Percentiles rank a stretch among this genome's conserved stretches.
Evolutionary conservation across 73 alveolate species (phyloP).

Genomic region (Breviolum minutum): DNA sequence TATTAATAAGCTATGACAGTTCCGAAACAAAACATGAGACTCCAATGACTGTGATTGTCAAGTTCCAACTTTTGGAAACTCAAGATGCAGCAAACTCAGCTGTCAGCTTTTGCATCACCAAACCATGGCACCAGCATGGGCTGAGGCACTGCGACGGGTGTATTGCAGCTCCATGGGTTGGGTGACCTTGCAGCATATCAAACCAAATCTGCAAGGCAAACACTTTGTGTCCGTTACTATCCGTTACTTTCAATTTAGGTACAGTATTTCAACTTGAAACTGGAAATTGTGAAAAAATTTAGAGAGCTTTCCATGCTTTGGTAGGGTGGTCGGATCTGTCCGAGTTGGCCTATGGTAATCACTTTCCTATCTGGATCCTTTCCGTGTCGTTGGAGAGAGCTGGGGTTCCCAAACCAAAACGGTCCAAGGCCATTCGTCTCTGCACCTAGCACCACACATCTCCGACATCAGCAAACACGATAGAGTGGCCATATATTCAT

Average conservation of each 20-base stretch:
- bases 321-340: too few species aligned
- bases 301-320: too few species aligned
- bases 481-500: too few species aligned
- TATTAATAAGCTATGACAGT: too few species aligned
- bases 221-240: neutral
- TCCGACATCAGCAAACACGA: too few species aligned
- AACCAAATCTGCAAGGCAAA: neutral
- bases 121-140: constrained; percentile 21
- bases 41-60: neutral
- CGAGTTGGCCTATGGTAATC: too few species aligned
- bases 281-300: too few species aligned
- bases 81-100: neutral
- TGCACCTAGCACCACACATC: neutral
- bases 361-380: too few species aligned
- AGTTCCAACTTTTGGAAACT: neutral
- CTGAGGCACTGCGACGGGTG: neutral
- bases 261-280: too few species aligned
- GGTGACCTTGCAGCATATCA: neutral
- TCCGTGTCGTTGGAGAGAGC: neutral
- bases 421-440: neutral
- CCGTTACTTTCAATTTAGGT: too few species aligned
- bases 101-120: neutral
- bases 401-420: constrained; percentile 6
- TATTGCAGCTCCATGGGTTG: constrained; percentile 4
- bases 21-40: neutral